These are phyloP conservation scores for Trametes maxima DNA, from an alignment of 768 basidiomycete species.

Conservation along the genomic window DNA sequence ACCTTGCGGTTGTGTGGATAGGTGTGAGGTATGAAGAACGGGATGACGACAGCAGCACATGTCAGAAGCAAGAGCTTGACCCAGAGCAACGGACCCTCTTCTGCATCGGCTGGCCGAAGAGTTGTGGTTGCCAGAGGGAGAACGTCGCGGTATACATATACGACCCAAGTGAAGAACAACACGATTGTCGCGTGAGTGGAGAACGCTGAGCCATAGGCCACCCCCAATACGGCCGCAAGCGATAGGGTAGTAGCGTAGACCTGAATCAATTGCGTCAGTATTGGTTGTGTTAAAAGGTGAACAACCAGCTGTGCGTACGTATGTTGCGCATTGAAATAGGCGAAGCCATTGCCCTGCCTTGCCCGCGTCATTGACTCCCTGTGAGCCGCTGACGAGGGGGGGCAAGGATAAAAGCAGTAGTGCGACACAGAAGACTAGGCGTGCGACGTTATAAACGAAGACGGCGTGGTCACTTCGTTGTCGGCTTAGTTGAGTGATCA, in stretches of 20 bases:
- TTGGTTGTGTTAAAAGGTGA: neutral
- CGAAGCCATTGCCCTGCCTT: neutral
- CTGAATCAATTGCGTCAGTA: constrained; percentile 19
- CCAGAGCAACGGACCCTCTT: constrained; percentile 55
- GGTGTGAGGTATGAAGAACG: constrained; percentile 53
- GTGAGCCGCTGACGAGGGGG: neutral
- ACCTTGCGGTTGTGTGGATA: constrained; percentile 51
- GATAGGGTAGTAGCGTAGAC: constrained; percentile 38
- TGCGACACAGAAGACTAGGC: neutral
- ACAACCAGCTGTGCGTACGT: neutral
- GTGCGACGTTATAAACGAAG: neutral
- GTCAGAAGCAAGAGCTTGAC: constrained; percentile 47
- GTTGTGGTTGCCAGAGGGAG: constrained; percentile 59
- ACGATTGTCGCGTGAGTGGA: constrained; percentile 51
- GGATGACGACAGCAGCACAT: constrained; percentile 48
- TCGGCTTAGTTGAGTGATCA: neutral
- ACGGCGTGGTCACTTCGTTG: neutral
- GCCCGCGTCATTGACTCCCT: neutral
- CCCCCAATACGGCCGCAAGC: constrained; percentile 27
- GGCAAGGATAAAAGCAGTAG: neutral
- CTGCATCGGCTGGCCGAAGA: constrained; percentile 47
- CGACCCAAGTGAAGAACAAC: constrained; percentile 45
- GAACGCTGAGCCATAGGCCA: constrained; percentile 27
- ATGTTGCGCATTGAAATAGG: neutral
- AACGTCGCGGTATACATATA: constrained; percentile 58